Conservation (phyloP, 306 rosid species). For the Acacia acuminata region DNA sequence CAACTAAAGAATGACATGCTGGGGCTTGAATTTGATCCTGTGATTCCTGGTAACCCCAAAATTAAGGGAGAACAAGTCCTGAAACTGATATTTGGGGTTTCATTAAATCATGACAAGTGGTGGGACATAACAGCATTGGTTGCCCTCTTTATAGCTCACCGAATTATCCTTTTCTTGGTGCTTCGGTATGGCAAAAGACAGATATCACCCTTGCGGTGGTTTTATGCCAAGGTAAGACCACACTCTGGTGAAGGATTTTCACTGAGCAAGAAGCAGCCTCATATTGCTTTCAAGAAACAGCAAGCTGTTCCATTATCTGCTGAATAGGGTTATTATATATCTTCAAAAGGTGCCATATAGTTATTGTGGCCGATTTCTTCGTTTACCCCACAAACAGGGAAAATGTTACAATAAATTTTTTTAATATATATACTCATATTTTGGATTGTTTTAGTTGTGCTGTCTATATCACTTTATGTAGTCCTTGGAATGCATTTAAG, state of each 20-base stretch:
- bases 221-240: slow-evolving; percentile 27
- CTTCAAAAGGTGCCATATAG: not conserved
- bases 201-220: slow-evolving; percentile 18
- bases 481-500: not conserved
- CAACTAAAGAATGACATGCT: slow-evolving; percentile 46
- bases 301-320: not conserved
- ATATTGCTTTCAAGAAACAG: not conserved
- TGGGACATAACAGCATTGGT: slow-evolving; percentile 39
- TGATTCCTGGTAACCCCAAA: slow-evolving; percentile 30
- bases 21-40: slow-evolving; percentile 41
- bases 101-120: slow-evolving; percentile 38
- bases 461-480: not conserved
- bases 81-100: slow-evolving; percentile 16
- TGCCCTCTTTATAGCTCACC: slow-evolving; percentile 9
- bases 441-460: not conserved
- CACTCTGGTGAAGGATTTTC: not conserved
- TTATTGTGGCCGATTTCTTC: not conserved
- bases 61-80: slow-evolving; percentile 27
- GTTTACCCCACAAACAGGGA: not conserved
- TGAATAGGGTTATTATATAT: not conserved
- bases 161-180: slow-evolving; percentile 21
- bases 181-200: slow-evolving; percentile 25
- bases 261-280: not conserved
- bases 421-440: not conserved
- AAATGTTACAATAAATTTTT: not conserved